Conservation (phyloP, 2,329 filamentous ascomycete species). For the Eutypella sp. region DNA sequence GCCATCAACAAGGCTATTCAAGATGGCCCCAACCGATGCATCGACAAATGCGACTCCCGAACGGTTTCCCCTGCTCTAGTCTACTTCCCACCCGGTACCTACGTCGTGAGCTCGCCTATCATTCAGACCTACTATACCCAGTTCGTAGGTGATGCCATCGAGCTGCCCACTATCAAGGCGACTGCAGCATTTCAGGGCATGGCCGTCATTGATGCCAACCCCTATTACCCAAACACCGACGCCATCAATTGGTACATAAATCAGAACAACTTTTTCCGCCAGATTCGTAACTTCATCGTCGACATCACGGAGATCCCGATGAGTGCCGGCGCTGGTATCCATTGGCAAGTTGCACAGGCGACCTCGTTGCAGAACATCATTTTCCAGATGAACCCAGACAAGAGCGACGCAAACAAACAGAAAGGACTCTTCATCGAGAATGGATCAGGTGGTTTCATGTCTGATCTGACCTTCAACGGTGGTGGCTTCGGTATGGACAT, state of each 20-base stretch:
- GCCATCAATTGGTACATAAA: conserved; percentile 75
- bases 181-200: conserved; percentile 71
- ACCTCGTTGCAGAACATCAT: conserved; percentile 76
- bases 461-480: conserved; percentile 77
- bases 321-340: conserved; percentile 63
- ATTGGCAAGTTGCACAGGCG: conserved; percentile 83
- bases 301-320: conserved; percentile 64
- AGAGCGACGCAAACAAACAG: conserved; percentile 60
- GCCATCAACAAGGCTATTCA: conserved; percentile 83
- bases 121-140: conserved; percentile 91
- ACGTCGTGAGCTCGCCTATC: conserved; percentile 73
- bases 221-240: conserved; percentile 54
- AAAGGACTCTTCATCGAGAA: conserved; percentile 82
- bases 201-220: conserved; percentile 83
- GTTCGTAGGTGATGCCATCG: conserved; percentile 74
- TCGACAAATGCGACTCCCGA: conserved; percentile 72
- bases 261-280: conserved; percentile 80
- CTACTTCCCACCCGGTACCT: conserved; percentile 88
- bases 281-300: conserved; percentile 76
- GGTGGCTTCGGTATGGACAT: conserved; percentile 74
- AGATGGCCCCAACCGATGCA: conserved; percentile 69
- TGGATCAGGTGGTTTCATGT: conserved; percentile 78
- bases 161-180: conserved; percentile 71
- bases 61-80: conserved; percentile 82
- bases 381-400: conserved; percentile 71